Base-by-base conservation (phyloP, 257 asterid species). In the Nicotiana tabacum region DNA sequence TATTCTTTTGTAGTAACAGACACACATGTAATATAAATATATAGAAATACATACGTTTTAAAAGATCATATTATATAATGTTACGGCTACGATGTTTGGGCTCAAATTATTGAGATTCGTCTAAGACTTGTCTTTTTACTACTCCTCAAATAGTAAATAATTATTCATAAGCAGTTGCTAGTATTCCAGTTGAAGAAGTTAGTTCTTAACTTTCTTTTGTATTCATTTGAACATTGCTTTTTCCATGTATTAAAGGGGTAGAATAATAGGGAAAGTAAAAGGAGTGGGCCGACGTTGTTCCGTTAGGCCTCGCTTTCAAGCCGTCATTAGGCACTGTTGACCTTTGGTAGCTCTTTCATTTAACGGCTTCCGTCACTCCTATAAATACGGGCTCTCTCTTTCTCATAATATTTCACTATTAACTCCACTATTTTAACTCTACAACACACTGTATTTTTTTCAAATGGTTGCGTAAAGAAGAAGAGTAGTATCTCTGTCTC, bases 391-490 rank as follows among this genome's bases (percentile, higher is more conserved):
- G 35, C 24, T 82, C 84, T 81, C 90, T 60, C 81, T 81, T 86
- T 64, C 82, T 39, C 92, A 43, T 70, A 8, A 8, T 9, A 69
- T 39, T 37, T 37, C 78, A 39, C 78, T 70, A 32, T 39, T 55
- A 55, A 17, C 60, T 86, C 16, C 84, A n/a, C 85, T 58, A 6
- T 10, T 68, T n/a, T 51, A 12, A 30, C 43, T 35, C 27, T 57
- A 3, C 24, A 69, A 18, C 27, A 18, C 27, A 56, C 10, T 57
- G 15, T 46, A 66, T 53, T 43, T 66, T 85, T 24, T 24, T 24
- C 85, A 89, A 91, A 83, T 92, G 87, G 87, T 95, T 85, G 97
- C 97, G 95, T 95, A 86, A 95, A 91, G 43, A 62, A 68, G 86
- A 92, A 89, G 95, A 66, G 88, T 88, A 79, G 92, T 62, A 93